Base-by-base conservation (phyloP, 1,139 yeast species). In the Hyphopichia khmerensis region DNA sequence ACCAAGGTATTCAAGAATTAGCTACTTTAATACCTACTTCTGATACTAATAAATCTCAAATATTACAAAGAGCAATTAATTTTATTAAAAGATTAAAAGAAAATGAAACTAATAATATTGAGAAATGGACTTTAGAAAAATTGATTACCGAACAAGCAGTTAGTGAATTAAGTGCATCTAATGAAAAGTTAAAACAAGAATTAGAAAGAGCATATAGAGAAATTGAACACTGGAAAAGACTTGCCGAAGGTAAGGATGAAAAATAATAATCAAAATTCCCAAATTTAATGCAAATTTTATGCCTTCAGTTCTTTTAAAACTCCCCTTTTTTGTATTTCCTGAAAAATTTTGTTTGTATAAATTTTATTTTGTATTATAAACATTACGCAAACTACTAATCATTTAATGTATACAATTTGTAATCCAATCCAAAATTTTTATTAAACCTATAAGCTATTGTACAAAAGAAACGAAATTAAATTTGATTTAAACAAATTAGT, bases 51-150 rank as follows among this genome's bases (percentile, higher is more conserved):
- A 93, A 93, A 73, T 87, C 97, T 16, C 93, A 89, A 61, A 87
- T 91, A 46, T 75, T 93, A 53, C 85, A 82, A 59, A 78, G 93
- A 47, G 96, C 96, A 2, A 93, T 88, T 35, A 96, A 89, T 57
- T 89, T 86, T 59, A 93, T 93, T 60, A 82, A 85, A 61, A 80
- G 93, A 65, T 77, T 93, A 58, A 88, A 90, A 65, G 96, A 87
- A 53, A 87, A 87, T 54, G 97, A 89, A 65, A 84, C 83, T 60
- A 84, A 84, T 55, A 86, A 87, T 59, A 84, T 88, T 56, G 96
- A 91, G 62, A 91, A 93, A 69, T 87, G 96, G 88, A 90, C 97
- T 5, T 75, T 91, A 59, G 97, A 91, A 61, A 91, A 90, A 67
- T 75, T 93, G 48, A 77, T 90, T 51, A 84, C 95, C 37, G 98